Evolutionary conservation across 2,329 filamentous ascomycete species (phyloP).

Genomic region (Myrmaecium sp.): DNA sequence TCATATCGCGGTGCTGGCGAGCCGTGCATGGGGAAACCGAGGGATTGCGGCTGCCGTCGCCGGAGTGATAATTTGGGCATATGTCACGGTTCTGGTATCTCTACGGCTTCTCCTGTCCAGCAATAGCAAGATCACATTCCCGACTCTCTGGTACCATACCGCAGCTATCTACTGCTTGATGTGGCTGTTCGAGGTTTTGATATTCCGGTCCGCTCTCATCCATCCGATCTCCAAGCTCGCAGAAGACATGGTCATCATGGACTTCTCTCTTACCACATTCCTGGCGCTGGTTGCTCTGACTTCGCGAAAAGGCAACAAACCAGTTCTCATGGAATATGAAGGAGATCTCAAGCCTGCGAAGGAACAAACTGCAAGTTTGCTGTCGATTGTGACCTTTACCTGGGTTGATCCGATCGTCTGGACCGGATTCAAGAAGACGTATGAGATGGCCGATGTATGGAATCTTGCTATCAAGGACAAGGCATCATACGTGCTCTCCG

Average conservation of each 20-base stretch:
- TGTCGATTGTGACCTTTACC: slow-evolving; percentile 72
- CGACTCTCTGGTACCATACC: slow-evolving; percentile 83
- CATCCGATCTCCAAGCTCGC: slow-evolving; percentile 49
- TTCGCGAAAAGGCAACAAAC: slow-evolving; percentile 82
- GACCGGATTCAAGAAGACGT: slow-evolving; percentile 69
- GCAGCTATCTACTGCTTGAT: slow-evolving; percentile 64
- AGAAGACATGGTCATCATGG: slow-evolving; percentile 48
- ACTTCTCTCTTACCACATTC: slow-evolving; percentile 60
- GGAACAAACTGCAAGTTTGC: slow-evolving; percentile 73
- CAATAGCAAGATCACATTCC: slow-evolving; percentile 45
- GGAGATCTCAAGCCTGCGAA: slow-evolving; percentile 71
- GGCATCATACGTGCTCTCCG: slow-evolving; percentile 58
- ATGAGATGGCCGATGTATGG: slow-evolving; percentile 80
- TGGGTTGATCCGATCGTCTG: slow-evolving; percentile 87
- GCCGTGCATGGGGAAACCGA: slow-evolving; percentile 38
- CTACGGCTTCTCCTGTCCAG: slow-evolving; percentile 51
- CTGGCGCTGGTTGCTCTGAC: slow-evolving; percentile 61
- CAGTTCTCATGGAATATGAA: slow-evolving; percentile 76
- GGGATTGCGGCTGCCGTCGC: slow-evolving; percentile 45
- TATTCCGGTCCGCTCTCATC: slow-evolving; percentile 76
- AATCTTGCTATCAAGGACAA: slow-evolving; percentile 81
- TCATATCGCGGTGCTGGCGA: slow-evolving; percentile 45
- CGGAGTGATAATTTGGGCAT: slow-evolving; percentile 61
- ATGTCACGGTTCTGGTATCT: slow-evolving; percentile 57
- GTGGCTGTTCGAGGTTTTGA: slow-evolving; percentile 59